These are phyloP conservation scores for Solanum bulbocastanum DNA, from an alignment of 257 asterid species.

Conservation along the genomic window DNA sequence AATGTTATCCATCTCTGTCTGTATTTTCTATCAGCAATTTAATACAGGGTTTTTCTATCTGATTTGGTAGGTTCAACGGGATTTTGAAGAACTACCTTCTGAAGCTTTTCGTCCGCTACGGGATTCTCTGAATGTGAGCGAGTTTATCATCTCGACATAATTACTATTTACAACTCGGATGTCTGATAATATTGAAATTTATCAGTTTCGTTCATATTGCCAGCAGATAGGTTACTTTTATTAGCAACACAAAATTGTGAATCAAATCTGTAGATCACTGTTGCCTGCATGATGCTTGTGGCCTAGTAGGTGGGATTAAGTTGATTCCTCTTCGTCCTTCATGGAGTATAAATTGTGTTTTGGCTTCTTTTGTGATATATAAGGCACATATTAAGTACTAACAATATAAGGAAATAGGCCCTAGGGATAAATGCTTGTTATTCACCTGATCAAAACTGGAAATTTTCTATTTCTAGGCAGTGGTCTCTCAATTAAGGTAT, in stretches of 20 bases:
- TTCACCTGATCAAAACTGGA: background rate
- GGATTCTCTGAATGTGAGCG: conserved; percentile 79
- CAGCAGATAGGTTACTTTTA: background rate
- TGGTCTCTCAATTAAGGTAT: background rate
- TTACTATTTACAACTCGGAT: background rate
- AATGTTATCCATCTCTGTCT: background rate
- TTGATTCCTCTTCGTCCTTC: background rate
- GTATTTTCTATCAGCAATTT: background rate
- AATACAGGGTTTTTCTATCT: conserved; percentile 1
- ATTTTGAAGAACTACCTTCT: conserved; percentile 95
- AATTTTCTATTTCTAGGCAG: background rate
- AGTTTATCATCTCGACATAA: background rate
- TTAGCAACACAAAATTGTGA: background rate
- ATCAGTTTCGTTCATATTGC: background rate
- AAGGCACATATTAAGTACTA: background rate
- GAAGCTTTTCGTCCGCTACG: conserved; percentile 91
- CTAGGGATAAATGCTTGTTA: background rate
- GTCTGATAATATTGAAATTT: background rate
- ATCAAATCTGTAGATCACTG: background rate
- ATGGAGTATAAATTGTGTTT: background rate
- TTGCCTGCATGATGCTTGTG: background rate
- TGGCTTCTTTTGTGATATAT: background rate
- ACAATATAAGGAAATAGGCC: background rate
- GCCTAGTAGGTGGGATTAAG: background rate
- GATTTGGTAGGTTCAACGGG: conserved; percentile 80